Base-by-base conservation (phyloP, 179 eudicot genomes). In the Silene coronaria region DNA sequence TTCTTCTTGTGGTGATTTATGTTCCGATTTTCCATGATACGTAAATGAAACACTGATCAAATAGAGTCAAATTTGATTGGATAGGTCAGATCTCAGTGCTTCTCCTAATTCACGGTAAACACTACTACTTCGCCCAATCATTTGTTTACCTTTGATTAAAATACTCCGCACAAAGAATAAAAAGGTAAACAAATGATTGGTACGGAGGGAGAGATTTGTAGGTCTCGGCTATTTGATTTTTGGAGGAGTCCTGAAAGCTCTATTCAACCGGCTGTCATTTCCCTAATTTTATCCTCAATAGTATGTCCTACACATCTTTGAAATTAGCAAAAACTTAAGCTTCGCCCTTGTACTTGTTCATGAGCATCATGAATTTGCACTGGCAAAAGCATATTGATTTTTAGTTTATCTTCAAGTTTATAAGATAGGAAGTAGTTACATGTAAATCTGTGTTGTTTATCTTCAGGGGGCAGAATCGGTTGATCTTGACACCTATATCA, bases 401-500 rank as follows among this genome's bases (percentile, higher is more conserved):
- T 6, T 70, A 53, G 6, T 53, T 72, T 57, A 27, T 46, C 36
- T 46, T 13, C n/a, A 6, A 51, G 48, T 72, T 28, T 36, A 14
- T 36, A 26, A 32, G 32, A 48, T 34, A 59, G 8, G 66, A 32
- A 73, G n/a, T 21, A 59, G 8, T 36, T 59, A 9, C 53, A 21
- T 58, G 16, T 73, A 27, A 85, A 62, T 13, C 73, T 32, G 4
- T 45, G 67, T 27, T 76, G 38, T 60, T 53, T 71, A 74, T 77
- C 81, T 80, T 28, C 89, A 91, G 97, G 61, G 87, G 83, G 75
- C 83, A 70, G 78, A 77, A 83, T 80, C 85, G 76, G 71, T 84
- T 89, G 32, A 73, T 81, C 82, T 76, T 94, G 83, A 86, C 80
- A 22, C 88, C 96, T 70, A 88, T 88, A 81, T 90, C 98, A 76